Base-by-base conservation (phyloP, 2,329 filamentous ascomycete genomes). In the Phialophora verrucosa region DNA sequence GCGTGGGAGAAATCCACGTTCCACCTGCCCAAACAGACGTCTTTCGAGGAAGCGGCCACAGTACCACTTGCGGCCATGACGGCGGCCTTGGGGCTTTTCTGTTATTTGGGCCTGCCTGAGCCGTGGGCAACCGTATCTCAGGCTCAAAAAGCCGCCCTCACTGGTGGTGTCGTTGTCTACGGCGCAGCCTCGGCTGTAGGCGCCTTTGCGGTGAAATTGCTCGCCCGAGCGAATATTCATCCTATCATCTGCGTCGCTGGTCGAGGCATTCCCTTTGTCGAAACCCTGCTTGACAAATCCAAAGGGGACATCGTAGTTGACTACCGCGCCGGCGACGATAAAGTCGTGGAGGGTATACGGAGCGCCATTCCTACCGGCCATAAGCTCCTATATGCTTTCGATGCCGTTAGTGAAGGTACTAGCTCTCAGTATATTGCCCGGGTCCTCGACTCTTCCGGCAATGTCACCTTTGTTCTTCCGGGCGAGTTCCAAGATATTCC, bases 201-300 rank as follows among this genome's bases (percentile, higher is more conserved):
- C 7, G 77, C 83, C 4, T 89, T 85, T 71, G 83, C 83, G 0
- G 76, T 89, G 51, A 85, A 90, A 74, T 78, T 89, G 17, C 85
- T 85, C 11, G 72, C 70, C 4, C 77, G 78, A 8, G 82, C 81
- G 65, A 85, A 86, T 73, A 85, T 90, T 67, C 85, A 88, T 74
- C 88, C 87, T 0, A 76, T 90, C 51, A 86, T 90, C 68, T 83
- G 81, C 66, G 79, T 90, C 7, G 86, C 87, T 0, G 87, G 87
- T 6, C 77, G 58, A 12, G 84, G 83, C 5, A 75, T 75, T 8
- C 71, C 80, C 2, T 84, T 84, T 69, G 85, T 88, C 3, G 78
- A 84, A 73, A 75, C 72, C 0, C 76, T 88, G 35, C 81, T 89
- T 62, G 83, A 87, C 72, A 74, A 20, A n/a, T 29, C 32, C 12